Conservation (phyloP, 129 eudicot species). For the Helichrysum umbraculigerum region DNA sequence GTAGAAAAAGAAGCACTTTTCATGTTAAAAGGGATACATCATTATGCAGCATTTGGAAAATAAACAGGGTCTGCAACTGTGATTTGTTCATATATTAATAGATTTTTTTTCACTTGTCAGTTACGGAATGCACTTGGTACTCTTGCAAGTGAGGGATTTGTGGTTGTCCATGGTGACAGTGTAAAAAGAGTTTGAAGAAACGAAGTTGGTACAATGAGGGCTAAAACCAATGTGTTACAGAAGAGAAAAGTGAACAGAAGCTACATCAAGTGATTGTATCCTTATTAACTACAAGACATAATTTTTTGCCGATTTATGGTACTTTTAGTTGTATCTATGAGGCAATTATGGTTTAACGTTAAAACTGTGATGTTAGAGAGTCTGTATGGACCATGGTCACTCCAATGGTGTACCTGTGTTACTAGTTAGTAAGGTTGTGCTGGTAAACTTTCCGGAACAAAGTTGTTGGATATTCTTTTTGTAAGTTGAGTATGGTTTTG, state of each 20-base stretch:
- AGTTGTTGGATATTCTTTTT: not conserved
- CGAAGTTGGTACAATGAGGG: not conserved
- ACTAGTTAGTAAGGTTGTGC: not conserved
- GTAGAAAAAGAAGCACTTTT: not conserved
- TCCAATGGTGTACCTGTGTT: not conserved
- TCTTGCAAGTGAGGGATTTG: slow-evolving; percentile 79
- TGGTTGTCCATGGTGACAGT: slow-evolving; percentile 68
- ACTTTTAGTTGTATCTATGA: not conserved
- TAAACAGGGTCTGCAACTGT: not conserved
- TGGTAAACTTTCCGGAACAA: not conserved
- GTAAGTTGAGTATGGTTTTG: not conserved
- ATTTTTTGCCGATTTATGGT: slow-evolving; percentile 12
- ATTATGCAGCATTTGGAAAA: not conserved
- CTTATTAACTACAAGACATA: not conserved
- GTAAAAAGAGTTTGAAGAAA: slow-evolving; percentile 59
- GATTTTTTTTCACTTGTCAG: slow-evolving; percentile 36
- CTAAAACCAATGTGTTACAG: not conserved
- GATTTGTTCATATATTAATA: not conserved
- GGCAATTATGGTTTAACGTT: not conserved
- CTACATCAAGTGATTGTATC: not conserved
- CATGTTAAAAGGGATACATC: not conserved
- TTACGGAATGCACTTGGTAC: slow-evolving; percentile 71
- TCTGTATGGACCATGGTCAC: slow-evolving; percentile 10
- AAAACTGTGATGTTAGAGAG: slow-evolving; percentile 3
- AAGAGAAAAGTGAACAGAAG: not conserved